Conservation (phyloP, 352 stramenopile genomes). For the Blastocystis sp. region DNA sequence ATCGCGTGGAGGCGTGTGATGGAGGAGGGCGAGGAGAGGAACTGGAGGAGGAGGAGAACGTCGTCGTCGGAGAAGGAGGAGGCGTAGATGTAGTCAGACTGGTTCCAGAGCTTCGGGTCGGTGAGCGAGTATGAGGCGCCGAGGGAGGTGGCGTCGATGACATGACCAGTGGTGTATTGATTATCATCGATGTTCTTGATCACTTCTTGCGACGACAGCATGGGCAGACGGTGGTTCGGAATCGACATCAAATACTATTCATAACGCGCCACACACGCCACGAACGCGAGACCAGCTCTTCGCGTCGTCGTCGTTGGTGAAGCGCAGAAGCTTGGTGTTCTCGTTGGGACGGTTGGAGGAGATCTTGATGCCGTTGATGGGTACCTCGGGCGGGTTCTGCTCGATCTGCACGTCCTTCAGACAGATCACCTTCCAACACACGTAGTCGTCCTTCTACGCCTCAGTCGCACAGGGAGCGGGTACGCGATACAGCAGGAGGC, state of each 20-base stretch:
- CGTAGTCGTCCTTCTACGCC: not conserved
- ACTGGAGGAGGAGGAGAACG: not conserved
- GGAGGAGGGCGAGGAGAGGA: not conserved
- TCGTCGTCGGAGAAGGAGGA: not conserved
- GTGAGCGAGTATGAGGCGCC: not conserved
- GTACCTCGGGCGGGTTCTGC: conserved; percentile 20
- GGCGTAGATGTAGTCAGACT: conserved; percentile 9
- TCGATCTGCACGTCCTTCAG: conserved; percentile 32
- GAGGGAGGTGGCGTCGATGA: conserved; percentile 1
- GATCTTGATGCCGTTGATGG: conserved; percentile 29
- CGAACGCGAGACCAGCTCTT: conserved; percentile 26
- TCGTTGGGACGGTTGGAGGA: not conserved
- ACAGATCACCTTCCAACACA: conserved; percentile 56
- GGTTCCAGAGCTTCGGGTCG: conserved; percentile 31
- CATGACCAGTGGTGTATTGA: not conserved
- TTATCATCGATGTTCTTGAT: not conserved
- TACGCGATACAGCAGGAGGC: conserved; percentile 41
- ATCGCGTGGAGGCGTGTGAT: conserved; percentile 13
- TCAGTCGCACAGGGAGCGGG: too few relatives aligned
- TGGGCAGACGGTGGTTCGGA: not conserved
- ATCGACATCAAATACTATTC: conserved; percentile 18
- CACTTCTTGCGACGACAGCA: conserved; percentile 25
- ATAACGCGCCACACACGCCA: not conserved
- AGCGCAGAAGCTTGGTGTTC: conserved; percentile 7
- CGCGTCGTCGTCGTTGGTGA: conserved; percentile 41